Base-by-base conservation (phyloP, 345 rosid genomes). In the Excoecaria cochinchinensis region DNA sequence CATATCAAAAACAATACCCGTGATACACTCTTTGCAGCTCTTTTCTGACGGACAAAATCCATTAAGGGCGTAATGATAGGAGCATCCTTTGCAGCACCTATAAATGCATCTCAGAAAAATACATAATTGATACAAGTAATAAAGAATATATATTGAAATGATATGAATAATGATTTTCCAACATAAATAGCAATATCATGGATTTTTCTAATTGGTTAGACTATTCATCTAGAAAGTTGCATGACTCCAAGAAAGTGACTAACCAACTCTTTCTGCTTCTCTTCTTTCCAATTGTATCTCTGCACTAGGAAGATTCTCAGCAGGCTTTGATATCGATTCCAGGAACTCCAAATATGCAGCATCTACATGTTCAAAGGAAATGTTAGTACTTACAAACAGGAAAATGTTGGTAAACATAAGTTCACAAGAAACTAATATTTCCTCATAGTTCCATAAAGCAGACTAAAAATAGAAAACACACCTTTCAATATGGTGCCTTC, bases 301-400 rank as follows among this genome's bases (percentile, higher is more conserved):
- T 31, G 91, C 93, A 82, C 92, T 91, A 19, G 92, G 92, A 78
- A 87, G 93, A 80, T 88, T 89, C 84, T 91, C 92, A 8, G 86
- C 92, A 36, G 97, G 93, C 89, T 86, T 89, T 8, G 89, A 81
- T 79, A 91, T 86, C 80, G 72, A 69, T 80, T 91, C 87, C 76
- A 89, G 89, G 83, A 91, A 91, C 86, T 91, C 93, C 89, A 89
- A 53, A 83, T 91, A 91, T 78, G 86, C 91, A 21, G 91, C 90
- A 85, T 91, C 97, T 91, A 83, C 74, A 79, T 17, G 40, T 75
- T 80, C 79, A 84, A 60, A 74, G 66, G 40, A 84, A 78, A 77
- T 51, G 59, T 38, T 78, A 56, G 47, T 21, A 76, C 72, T 76
- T 67, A 77, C 48, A 31, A 55, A 75, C 69, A 74, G 24, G 69